These are phyloP conservation scores for Neurospora hispaniola DNA, from an alignment of 495 filamentous ascomycete genomes.

Conservation along the genomic window DNA sequence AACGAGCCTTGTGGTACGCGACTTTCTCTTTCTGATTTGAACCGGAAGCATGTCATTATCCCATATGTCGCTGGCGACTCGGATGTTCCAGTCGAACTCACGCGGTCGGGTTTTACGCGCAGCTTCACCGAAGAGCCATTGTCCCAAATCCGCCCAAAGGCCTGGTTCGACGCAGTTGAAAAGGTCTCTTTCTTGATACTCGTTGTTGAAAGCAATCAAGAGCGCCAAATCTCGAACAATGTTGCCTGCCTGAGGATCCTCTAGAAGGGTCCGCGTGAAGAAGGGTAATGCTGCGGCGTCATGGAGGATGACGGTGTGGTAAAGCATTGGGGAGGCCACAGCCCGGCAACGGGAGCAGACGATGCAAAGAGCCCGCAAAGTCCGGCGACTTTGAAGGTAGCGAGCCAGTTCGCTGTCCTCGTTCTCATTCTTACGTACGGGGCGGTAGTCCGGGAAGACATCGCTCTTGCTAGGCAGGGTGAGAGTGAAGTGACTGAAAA, in stretches of 20 bases:
- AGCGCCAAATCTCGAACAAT: background rate
- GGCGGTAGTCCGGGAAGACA: no score
- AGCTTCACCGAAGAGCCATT: background rate
- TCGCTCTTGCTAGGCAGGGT: no score
- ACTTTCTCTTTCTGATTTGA: background rate
- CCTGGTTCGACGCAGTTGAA: background rate
- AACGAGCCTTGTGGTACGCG: background rate
- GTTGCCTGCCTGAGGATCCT: background rate
- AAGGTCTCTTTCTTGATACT: no score
- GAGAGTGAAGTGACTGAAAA: background rate
- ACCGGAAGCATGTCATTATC: background rate
- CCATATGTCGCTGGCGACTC: no score
- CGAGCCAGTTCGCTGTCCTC: background rate
- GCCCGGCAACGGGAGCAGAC: background rate
- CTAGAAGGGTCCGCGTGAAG: background rate
- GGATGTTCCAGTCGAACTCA: background rate
- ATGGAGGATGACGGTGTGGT: background rate
- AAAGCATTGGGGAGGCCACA: background rate
- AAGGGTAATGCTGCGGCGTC: background rate
- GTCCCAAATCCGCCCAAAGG: background rate
- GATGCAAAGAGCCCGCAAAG: background rate
- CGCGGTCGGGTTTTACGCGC: background rate
- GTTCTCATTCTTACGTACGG: no score
- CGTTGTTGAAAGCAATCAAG: background rate
- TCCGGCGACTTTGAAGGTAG: background rate